Evolutionary conservation across 148 eudicot species (phyloP), one percentile per base, ranked within the genome.

Genomic region (Camellia japonica): DNA sequence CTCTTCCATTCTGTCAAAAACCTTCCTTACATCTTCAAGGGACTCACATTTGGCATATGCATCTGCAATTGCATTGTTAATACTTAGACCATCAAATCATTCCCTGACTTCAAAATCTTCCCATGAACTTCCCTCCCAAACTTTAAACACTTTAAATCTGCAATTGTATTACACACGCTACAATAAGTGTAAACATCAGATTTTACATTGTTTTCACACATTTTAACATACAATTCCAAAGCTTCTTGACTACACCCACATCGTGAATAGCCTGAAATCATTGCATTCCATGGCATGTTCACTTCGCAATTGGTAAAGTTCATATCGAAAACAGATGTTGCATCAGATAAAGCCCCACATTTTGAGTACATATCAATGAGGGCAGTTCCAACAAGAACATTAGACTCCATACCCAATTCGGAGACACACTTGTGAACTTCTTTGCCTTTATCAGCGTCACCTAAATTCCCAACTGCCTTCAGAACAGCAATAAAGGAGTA

Each of bases 31-130:
- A 49, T 83, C 77, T 47, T 75, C 86, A 70, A 80, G 76, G 11
- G 78, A 75, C 58, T 80, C 80, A 52, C 86, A 83, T 80, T 83
- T 83, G 49, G 85, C 79, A 83, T 83, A 83, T 18, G 85, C 85
- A 79, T 83, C 79, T 61, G 79, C 79, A 68, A 83, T 62, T 49
- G 85, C 85, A 70, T 83, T 83, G 7, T 59, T 77, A 42, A 83
- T 76, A 61, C 56, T 79, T 23, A 69, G 60, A 44, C 60, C 43
- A 41, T 54, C 60, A 58, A 68, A 66, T 56, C 62, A 69, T 10
- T 10, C 74, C 85, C 82, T 18, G 79, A 79, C 41, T 83, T 83
- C 79, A 79, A 55, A 74, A 83, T 71, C 82, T 47, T 51, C 44
- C 79, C 85, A 62, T 83, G 85, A 14, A 66, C 85, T 64, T 79